These are phyloP conservation scores for Neophaeococcomyces mojaviensis DNA, from an alignment of 2,329 filamentous ascomycete genomes.

Conservation along the genomic window DNA sequence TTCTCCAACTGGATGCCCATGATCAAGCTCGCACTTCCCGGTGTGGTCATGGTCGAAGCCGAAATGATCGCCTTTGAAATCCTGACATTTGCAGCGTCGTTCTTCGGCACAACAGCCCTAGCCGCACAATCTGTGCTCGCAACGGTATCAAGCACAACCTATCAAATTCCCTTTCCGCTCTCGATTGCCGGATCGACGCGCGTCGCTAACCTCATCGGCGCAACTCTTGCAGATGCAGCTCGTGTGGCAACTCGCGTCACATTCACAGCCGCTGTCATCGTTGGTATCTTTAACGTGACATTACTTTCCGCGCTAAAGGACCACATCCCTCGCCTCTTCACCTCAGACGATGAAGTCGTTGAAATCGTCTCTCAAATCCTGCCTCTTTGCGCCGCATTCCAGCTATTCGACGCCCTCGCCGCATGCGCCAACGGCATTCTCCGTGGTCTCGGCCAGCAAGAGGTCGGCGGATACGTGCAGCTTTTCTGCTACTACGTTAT, in stretches of 20 bases:
- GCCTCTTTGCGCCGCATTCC: slow-evolving; percentile 78
- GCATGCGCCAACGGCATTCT: slow-evolving; percentile 77
- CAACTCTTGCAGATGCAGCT: slow-evolving; percentile 71
- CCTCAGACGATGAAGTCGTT: slow-evolving; percentile 63
- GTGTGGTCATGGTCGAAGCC: slow-evolving; percentile 87
- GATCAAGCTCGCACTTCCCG: slow-evolving; percentile 79
- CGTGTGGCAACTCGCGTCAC: slow-evolving; percentile 73
- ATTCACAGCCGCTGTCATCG: slow-evolving; percentile 56
- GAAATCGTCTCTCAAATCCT: slow-evolving; percentile 61
- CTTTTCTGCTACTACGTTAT: slow-evolving; percentile 79
- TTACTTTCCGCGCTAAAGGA: slow-evolving; percentile 62
- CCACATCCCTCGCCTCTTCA: slow-evolving; percentile 70
- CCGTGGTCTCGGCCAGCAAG: slow-evolving; percentile 78
- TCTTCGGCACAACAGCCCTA: slow-evolving; percentile 69
- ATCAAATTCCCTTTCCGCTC: slow-evolving; percentile 86
- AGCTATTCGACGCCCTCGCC: slow-evolving; percentile 77
- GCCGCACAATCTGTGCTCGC: slow-evolving; percentile 82
- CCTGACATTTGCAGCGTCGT: slow-evolving; percentile 72
- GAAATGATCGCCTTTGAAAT: slow-evolving; percentile 93
- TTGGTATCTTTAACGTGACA: slow-evolving; percentile 73
- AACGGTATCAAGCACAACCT: slow-evolving; percentile 71
- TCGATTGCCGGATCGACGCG: slow-evolving; percentile 82
- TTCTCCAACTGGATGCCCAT: slow-evolving; percentile 73
- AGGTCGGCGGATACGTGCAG: slow-evolving; percentile 83
- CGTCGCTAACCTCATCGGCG: slow-evolving; percentile 86